Percentiles rank a stretch among this genome's conserved stretches.
phyloP scores from a whole-genome alignment of 345 rosid species.

The Lepidium africanum region DNA sequence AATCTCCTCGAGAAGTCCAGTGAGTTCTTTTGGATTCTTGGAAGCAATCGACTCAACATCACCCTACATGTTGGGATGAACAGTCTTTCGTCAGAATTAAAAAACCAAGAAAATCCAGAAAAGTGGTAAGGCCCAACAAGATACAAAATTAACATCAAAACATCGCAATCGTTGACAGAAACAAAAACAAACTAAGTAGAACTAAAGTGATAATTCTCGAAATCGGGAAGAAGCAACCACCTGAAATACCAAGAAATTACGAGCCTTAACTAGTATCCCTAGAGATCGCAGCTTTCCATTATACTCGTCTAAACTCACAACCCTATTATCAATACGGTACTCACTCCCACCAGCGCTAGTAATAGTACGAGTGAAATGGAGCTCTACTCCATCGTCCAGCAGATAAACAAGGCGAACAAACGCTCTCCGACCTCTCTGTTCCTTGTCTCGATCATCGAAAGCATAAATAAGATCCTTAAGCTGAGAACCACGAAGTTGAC shows the following conservation, averaged over 20 bases:
- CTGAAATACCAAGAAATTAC: conserved; percentile 97
- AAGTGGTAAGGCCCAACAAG: not conserved
- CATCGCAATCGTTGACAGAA: not conserved
- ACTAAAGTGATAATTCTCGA: not conserved
- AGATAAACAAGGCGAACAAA: conserved; percentile 72
- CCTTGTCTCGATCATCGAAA: conserved; percentile 84
- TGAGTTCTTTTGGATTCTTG: conserved; percentile 89
- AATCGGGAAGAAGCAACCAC: conserved; percentile 25
- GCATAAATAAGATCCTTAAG: conserved; percentile 94
- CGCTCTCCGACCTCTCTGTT: conserved; percentile 80
- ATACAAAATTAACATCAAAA: not conserved
- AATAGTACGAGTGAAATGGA: conserved; percentile 67
- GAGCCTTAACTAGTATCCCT: conserved; percentile 94
- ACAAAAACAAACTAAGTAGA: not conserved
- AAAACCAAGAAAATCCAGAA: not conserved
- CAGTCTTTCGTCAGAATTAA: not conserved
- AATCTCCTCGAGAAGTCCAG: conserved; percentile 83
- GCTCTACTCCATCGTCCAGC: conserved; percentile 64
- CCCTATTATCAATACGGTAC: conserved; percentile 67
- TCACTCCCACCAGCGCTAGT: conserved; percentile 77
- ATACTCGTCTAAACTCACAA: conserved; percentile 87
- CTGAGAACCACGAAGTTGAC: conserved; percentile 94
- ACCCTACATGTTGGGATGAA: conserved; percentile 44
- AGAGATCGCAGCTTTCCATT: conserved; percentile 62
- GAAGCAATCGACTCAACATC: conserved; percentile 99